Percentiles rank a stretch among this genome's conserved stretches.
phyloP scores from a whole-genome alignment of 148 eudicot genomes.

The Cornus florida region DNA sequence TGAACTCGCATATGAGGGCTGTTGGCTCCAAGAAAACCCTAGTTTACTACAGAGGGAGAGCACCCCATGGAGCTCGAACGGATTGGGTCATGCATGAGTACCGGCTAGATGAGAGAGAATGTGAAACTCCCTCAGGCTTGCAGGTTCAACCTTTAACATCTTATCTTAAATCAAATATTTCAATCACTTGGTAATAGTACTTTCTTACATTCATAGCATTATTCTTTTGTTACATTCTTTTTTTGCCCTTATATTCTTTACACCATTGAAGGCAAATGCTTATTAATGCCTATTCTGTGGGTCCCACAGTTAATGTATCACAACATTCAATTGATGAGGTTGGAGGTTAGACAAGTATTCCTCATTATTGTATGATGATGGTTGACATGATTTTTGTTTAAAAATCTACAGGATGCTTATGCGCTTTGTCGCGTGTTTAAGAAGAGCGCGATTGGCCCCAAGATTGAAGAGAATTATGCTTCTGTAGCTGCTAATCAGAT shows the following conservation, averaged over 20 bases:
- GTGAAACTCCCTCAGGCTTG: slow-evolving; percentile 59
- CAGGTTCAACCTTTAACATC: slow-evolving; percentile 39
- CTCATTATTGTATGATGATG: no score
- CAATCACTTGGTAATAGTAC: neutral
- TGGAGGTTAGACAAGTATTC: no score
- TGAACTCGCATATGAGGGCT: slow-evolving; percentile 61
- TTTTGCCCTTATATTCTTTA: no score
- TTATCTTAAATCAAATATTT: neutral
- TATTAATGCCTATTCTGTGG: no score
- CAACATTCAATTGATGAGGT: no score
- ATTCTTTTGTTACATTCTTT: neutral
- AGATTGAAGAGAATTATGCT: slow-evolving; percentile 31
- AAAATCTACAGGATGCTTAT: slow-evolving; percentile 62
- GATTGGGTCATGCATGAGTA: slow-evolving; percentile 96
- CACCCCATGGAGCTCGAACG: slow-evolving; percentile 78
- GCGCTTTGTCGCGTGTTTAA: slow-evolving; percentile 84
- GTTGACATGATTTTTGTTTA: neutral
- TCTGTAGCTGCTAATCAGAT: slow-evolving; percentile 29
- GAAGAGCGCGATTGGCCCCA: slow-evolving; percentile 50
- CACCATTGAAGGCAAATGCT: no score
- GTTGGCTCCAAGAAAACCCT: slow-evolving; percentile 93
- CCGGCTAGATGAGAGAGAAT: slow-evolving; percentile 78
- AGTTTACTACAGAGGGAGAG: slow-evolving; percentile 87
- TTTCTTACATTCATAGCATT: neutral
- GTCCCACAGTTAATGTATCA: no score